phyloP scores from a whole-genome alignment of 345 rosid species.

The Iberis pinnata region DNA sequence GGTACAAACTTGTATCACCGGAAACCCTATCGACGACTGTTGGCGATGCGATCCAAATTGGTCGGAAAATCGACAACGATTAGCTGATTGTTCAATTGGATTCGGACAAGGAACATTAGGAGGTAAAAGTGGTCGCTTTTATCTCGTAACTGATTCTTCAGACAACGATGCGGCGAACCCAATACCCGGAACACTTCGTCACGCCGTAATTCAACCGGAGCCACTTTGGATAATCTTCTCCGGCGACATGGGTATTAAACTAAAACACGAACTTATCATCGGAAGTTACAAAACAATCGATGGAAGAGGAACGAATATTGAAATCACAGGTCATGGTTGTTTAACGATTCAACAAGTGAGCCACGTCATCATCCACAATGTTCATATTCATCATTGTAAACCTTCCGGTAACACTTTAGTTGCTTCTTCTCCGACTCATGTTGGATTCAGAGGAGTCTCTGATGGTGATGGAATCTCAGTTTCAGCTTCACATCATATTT shows the following conservation, averaged over 20 bases:
- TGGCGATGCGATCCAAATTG: conserved; percentile 79
- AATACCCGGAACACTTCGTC: conserved; percentile 79
- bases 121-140: conserved; percentile 73
- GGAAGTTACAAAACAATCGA: conserved; percentile 82
- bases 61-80: conserved; percentile 53
- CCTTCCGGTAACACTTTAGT: conserved; percentile 68
- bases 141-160: conserved; percentile 84
- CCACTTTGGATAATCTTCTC: conserved; percentile 87
- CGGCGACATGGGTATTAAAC: conserved; percentile 59
- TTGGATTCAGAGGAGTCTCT: conserved; percentile 58
- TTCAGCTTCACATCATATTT: conserved; percentile 58
- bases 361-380: conserved; percentile 79
- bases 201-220: conserved; percentile 71
- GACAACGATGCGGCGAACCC: conserved; percentile 72
- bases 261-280: conserved; percentile 79
- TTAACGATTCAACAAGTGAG: conserved; percentile 65
- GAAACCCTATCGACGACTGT: conserved; percentile 83
- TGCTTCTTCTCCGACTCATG: conserved; percentile 69
- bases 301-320: conserved; percentile 63
- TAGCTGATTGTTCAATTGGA: conserved; percentile 81
- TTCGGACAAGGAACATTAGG: conserved; percentile 69
- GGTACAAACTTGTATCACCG: conserved; percentile 43
- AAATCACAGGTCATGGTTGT: conserved; percentile 79
- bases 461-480: conserved; percentile 94
- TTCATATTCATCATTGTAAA: conserved; percentile 71